Evolutionary conservation across 2,329 filamentous ascomycete genomes (phyloP), one percentile per base, ranked within the genome.

Genomic region (Paraconiothyrium sp.): DNA sequence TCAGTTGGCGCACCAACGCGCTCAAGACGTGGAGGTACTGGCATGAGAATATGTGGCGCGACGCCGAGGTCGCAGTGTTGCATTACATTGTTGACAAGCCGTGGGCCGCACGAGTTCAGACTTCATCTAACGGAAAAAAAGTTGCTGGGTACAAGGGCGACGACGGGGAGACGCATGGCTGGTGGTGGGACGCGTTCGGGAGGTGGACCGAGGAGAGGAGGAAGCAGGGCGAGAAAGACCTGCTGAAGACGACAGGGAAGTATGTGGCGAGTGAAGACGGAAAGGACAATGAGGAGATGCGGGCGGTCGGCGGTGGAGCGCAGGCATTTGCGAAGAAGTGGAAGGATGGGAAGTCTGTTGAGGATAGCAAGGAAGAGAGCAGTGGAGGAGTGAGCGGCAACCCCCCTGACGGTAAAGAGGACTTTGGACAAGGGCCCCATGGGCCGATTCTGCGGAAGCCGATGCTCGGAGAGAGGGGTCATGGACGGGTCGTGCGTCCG

Each of bases 11-110:
- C 54, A 83, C 79, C 50, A 86, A 86, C 65, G 84, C 84, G 2
- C 72, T 86, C 10, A 86, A 86, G 72, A 86, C 84, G 11, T 84
- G 82, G 80, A 73, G 81, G 37, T 85, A 86, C 68, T 84, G 83
- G 82, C 84, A 86, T 66, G 58, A 72, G 5, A 79, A 81, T 39
- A 80, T 85, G 24, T 86, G 84, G 84, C 73, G 76, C 4, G 84
- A 86, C 61, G 78, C 80, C 1, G 78, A 82, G 32, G 80, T 86
- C 4, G 75, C 80, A 0, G 80, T 81, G 8, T 60, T 85, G 54
- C 84, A 86, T 66, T 86, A 85, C 58, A 85, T 86, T 58, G 83
- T 85, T 7, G 84, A 86, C 64, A 86, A 86, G 73, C 85, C 84
- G 14, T 86, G 84, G 85, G 78, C 81, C 41, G 77, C 75, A 54